Evolutionary conservation across 257 asterid species (phyloP), one percentile per base, ranked within the genome.

Genomic region (Jacaranda copaia): DNA sequence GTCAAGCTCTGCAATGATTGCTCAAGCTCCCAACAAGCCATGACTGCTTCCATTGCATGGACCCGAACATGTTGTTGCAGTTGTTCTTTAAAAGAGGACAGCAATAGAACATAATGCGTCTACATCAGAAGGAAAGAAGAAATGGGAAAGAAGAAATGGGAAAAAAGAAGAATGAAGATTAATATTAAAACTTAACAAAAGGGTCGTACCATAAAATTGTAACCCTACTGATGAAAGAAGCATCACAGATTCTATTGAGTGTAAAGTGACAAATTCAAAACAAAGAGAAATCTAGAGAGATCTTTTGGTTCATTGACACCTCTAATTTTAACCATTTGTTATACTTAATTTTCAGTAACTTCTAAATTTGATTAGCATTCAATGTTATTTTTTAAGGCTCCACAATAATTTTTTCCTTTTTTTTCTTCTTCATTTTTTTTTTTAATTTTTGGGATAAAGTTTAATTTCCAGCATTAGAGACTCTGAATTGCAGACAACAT

Each of bases 1-100:
- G 98, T 92, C 82, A 94, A 87, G 86, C 92, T 94, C 80, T 94
- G 98, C 81, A 94, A 76, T 5, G 98, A 94, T 69, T 94, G 98
- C 87, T 94, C 98, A 1, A 94, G 98, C 88, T 94, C 98, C 98
- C 98, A 94, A 83, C 98, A 94, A 64, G 98, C 97, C 98, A 94
- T 94, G 86, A 94, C 98, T 16, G 98, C 97, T 89, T 94, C 98
- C 98, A 94, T 92, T 67, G 98, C 98, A 90, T 94, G 98, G 62
- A 94, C 98, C 0, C 98, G 92, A 9, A 94, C 98, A 75, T 94
- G 98, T 59, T 94, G 98, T 61, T 94, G 98, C 79, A 94, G 89
- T 85, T 94, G 98, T 59, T 92, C 98, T 94, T 94, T 94, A 79
- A 94, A 94, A 65, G 98, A 88, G 55, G 98, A 92, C 62, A 94